Percentiles rank a stretch among this genome's conserved stretches.
Conservation (phyloP, 306 rosid species). For the Trifolium repens region DNA sequence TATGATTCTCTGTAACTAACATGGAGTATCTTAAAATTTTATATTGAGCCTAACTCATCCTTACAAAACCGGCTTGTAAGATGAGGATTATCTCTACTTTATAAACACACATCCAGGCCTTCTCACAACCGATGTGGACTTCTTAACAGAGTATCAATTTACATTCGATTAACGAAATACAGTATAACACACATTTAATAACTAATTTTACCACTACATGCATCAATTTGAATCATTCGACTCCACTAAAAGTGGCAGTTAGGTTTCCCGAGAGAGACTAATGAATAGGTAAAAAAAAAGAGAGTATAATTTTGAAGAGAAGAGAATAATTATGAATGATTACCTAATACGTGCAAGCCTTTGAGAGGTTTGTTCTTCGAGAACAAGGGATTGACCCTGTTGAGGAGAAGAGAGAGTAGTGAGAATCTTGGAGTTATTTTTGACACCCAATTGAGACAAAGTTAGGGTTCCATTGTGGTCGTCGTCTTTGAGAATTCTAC, state of each 20-base stretch:
- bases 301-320: neutral
- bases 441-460: conserved; percentile 63
- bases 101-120: too few species aligned
- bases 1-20: too few species aligned
- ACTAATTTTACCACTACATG: neutral
- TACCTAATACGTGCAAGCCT: conserved; percentile 77
- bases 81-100: too few species aligned
- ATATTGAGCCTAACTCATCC: too few species aligned
- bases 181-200: neutral
- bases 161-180: neutral
- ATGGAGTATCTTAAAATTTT: too few species aligned
- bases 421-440: conserved; percentile 77
- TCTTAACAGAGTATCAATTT: too few species aligned
- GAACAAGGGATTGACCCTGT: conserved; percentile 64
- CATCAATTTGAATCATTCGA: neutral
- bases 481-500: conserved; percentile 69
- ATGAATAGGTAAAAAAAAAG: too few species aligned
- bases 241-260: too few species aligned
- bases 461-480: conserved; percentile 52
- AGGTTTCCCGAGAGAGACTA: too few species aligned
- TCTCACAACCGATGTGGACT: too few species aligned
- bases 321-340: too few species aligned
- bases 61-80: too few species aligned
- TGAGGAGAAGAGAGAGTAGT: conserved; percentile 53
- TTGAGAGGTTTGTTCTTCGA: conserved; percentile 73